Conservation (phyloP, 225 moss, liverwort and hornwort species). For the Rhytidiadelphus loreus region DNA sequence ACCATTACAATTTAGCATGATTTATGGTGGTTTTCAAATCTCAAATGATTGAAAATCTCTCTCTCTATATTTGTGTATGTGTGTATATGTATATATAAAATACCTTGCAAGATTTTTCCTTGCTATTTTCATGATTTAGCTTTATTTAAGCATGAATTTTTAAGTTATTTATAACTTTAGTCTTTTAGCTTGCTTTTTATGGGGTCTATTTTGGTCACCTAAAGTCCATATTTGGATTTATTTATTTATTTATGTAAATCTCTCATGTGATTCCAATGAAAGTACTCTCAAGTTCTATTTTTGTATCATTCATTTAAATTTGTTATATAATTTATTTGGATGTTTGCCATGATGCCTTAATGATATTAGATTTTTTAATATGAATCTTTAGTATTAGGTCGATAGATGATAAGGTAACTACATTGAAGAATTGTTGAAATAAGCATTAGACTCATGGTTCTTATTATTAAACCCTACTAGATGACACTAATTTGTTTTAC, state of each 20-base stretch:
- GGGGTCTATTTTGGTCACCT: accelerated
- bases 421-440: background rate
- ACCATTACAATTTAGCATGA: background rate
- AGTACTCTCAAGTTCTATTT: background rate
- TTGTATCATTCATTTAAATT: background rate
- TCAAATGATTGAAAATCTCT: background rate
- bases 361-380: background rate
- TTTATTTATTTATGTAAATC: background rate
- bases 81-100: too few species aligned
- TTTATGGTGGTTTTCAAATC: background rate
- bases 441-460: background rate
- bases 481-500: background rate
- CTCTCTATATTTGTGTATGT: too few species aligned
- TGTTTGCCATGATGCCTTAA: background rate
- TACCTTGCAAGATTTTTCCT: background rate
- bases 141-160: background rate
- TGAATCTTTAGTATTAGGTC: background rate
- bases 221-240: background rate
- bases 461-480: accelerated
- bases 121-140: background rate
- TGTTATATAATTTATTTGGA: background rate
- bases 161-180: background rate
- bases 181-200: background rate
- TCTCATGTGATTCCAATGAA: background rate
- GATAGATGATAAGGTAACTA: background rate